Conservation (phyloP, 495 filamentous ascomycete genomes). For the Tuber indicum region DNA sequence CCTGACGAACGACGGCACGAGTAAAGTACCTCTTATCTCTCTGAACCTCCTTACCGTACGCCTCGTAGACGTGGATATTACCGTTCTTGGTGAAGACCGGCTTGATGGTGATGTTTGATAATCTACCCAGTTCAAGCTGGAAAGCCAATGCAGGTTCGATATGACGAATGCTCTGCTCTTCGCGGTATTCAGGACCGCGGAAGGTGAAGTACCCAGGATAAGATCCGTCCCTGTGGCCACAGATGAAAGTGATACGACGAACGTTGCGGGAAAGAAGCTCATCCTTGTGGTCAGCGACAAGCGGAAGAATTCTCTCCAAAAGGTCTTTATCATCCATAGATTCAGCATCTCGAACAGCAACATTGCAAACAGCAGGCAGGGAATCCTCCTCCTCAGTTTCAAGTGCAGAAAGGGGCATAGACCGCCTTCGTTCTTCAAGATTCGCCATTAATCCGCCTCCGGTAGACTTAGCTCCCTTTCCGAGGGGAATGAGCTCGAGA, state of each 20-base stretch:
- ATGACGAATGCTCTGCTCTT: constrained; percentile 94
- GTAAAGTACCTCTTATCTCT: constrained; percentile 98
- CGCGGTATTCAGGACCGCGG: constrained; percentile 78
- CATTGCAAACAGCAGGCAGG: constrained; percentile 80
- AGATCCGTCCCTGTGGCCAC: constrained; percentile 85
- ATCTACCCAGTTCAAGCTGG: constrained; percentile 89
- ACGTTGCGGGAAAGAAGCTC: constrained; percentile 74
- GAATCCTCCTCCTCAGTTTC: constrained; percentile 58
- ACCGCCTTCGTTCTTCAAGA: constrained; percentile 64
- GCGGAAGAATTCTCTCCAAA: constrained; percentile 60
- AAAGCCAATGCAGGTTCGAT: constrained; percentile 93
- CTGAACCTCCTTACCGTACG: constrained; percentile 84
- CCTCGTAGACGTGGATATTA: constrained; percentile 98
- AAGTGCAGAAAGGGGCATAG: constrained; percentile 46
- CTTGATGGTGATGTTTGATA: constrained; percentile 94
- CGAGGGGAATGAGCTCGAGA: constrained; percentile 68
- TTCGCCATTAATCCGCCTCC: constrained; percentile 59
- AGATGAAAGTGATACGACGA: constrained; percentile 91
- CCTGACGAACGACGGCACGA: constrained; percentile 81
- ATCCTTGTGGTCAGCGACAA: constrained; percentile 75
- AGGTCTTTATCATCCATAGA: constrained; percentile 77
- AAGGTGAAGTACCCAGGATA: constrained; percentile 98
- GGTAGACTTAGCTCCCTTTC: constrained; percentile 19
- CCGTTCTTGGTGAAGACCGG: constrained; percentile 98
- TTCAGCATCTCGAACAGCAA: constrained; percentile 86